Evolutionary conservation across 225 moss, liverwort and hornwort genomes (phyloP), one percentile per base, ranked within the genome.

Genomic region (Physcomitrium patens): DNA sequence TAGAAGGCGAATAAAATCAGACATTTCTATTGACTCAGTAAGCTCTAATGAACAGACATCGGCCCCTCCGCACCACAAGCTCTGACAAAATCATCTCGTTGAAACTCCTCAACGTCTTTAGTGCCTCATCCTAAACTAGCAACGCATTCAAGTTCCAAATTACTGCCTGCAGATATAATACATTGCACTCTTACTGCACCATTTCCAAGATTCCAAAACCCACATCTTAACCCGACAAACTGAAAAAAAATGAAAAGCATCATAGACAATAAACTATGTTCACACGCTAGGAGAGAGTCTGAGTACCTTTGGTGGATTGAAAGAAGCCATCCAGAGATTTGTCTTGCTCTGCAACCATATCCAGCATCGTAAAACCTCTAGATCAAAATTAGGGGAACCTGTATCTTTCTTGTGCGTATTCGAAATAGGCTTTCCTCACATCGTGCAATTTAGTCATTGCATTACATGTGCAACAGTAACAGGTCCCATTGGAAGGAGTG

Each of bases 241-340:
- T 45, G 73, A 20, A 64, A n/a, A 18, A 69, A 31, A 7, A 43
- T 17, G 16, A 56, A 60, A 11, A 65, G 42, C 22, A 76, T 37
- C 31, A 37, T 37, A 37, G 31, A 37, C 31, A 37, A 37, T 37
- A 37, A 37, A 37, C 31, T 37, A 37, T 37, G 31, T 7, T 4
- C 31, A 37, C 31, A 3, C 4, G 31, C 31, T 37, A 37, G 31
- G 31, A 37, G 31, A 37, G 31, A 37, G 31, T 7, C 31, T 4
- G 31, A 37, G 31, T 78, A 89, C 89, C 97, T 86, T 82, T 90
- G 8, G 97, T 99, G 63, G 97, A 93, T 75, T 81, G 81, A 81
- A 99, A 99, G 68, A 99, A 99, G 63, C 93, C 97, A 73, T 99
- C 91, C 74, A 99, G 77, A 10, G 71, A 76, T 77, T 93, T 94